Evolutionary conservation across 2,329 filamentous ascomycete genomes (phyloP).

Genomic region (Trichoderma sp.): DNA sequence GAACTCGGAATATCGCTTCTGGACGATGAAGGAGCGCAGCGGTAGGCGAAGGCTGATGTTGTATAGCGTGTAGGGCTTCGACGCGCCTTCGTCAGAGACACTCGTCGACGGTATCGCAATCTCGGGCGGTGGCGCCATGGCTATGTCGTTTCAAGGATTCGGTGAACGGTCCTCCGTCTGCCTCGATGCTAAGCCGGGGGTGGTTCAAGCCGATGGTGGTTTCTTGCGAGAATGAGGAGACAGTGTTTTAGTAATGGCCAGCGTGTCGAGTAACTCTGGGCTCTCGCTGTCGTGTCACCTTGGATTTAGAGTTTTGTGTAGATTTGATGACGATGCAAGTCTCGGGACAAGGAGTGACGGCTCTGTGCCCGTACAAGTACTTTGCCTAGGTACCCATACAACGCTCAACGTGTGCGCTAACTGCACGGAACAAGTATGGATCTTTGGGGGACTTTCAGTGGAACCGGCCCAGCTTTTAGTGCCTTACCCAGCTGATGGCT

Average conservation of each 20-base stretch:
- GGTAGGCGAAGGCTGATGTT: constrained; percentile 75
- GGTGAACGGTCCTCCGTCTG: not conserved
- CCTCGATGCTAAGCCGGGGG: not conserved
- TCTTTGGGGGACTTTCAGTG: constrained; percentile 16
- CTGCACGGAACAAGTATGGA: not conserved
- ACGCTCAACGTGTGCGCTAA: not conserved
- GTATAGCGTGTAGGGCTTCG: constrained; percentile 72
- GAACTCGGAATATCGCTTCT: constrained; percentile 84
- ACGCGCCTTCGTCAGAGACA: constrained; percentile 46
- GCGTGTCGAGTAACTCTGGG: not conserved
- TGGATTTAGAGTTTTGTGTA: not conserved
- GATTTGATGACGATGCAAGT: constrained; percentile 14
- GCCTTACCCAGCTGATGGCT: constrained; percentile 1
- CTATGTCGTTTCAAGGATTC: not conserved
- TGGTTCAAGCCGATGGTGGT: not conserved
- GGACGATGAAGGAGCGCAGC: constrained; percentile 69
- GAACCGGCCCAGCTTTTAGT: constrained; percentile 9
- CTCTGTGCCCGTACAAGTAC: not conserved
- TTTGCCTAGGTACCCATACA: not conserved
- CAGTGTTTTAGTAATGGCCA: not conserved
- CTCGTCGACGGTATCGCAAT: constrained; percentile 67
- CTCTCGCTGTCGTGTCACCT: not conserved
- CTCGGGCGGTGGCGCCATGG: constrained; percentile 63
- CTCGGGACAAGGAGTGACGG: not conserved
- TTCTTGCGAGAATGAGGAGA: not conserved